These are phyloP conservation scores for Euphorbia schlechtendalii DNA, from an alignment of 441 rosid genomes.

Conservation along the genomic window DNA sequence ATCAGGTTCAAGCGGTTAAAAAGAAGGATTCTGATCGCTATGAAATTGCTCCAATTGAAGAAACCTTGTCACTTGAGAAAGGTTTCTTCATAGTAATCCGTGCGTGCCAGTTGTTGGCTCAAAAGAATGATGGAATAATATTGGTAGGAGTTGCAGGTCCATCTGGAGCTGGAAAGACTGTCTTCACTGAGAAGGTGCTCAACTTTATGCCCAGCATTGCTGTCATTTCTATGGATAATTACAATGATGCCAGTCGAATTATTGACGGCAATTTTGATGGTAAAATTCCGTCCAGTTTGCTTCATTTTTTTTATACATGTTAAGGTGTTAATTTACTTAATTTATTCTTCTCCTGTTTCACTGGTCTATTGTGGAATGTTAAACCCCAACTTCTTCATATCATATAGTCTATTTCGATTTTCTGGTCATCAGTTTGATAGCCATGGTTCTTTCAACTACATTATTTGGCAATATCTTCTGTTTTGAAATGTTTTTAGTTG, in stretches of 20 bases:
- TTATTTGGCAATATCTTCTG: neutral
- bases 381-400: no score
- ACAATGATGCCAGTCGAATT: constrained; percentile 79
- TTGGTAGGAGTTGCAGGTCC: constrained; percentile 96
- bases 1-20: constrained; percentile 76
- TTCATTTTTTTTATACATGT: no score
- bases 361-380: no score
- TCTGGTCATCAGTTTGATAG: neutral
- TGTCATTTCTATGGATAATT: constrained; percentile 87
- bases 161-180: constrained; percentile 97
- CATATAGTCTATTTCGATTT: neutral
- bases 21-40: constrained; percentile 66
- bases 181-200: constrained; percentile 83
- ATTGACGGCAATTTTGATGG: no score
- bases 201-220: constrained; percentile 91
- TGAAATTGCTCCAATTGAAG: constrained; percentile 73
- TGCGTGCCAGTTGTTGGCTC: constrained; percentile 82
- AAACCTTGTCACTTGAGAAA: constrained; percentile 76
- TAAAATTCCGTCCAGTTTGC: no score
- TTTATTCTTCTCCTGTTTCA: no score
- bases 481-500: neutral
- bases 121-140: constrained; percentile 81
- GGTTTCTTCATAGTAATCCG: constrained; percentile 88
- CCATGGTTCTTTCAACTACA: neutral
- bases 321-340: no score